Evolutionary conservation across 176 grass and related monocot genomes (phyloP), one percentile per base, ranked within the genome.

Genomic region (Elaeis guineensis): DNA sequence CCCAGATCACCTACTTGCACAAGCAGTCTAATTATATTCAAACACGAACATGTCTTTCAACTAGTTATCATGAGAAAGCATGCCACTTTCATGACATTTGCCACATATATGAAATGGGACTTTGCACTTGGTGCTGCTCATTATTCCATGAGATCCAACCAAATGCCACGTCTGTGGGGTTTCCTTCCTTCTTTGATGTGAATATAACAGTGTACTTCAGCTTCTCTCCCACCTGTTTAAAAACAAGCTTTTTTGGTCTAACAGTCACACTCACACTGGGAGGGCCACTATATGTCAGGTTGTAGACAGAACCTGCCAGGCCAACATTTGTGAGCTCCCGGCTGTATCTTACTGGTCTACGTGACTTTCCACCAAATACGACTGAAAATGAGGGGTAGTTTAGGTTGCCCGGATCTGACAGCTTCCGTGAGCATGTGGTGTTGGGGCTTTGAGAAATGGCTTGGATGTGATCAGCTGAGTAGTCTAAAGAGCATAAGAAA

Each of bases 301-400:
- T 54, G 82, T 95, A 95, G 32, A 60, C 69, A 3, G 77, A 65
- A 0, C 70, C 55, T 49, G 63, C 69, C 16, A 44, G 50, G 3
- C 71, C 90, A 14, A 95, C 90, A 70, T 90, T 95, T 22, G 86
- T 95, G 25, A 95, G 77, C 79, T 86, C 90, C 29, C 86, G 80
- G 11, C n/a, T 75, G 72, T 86, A 89, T 67, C 57, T 86, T 3
- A 95, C 77, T 17, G 55, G 51, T 75, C 64, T 30, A 52, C 53
- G 71, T 49, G 86, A 78, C 55, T 25, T 51, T 35, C 70, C 74
- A 26, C 53, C 49, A 63, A 95, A 95, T 25, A 95, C 79, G 57
- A 90, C 82, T 22, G 90, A 89, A 61, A 95, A 95, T 26, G 90
- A 95, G 24, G 90, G 86, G 65, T 95, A 95, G 82, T 95, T 95